Conservation (phyloP, 768 basidiomycete genomes). For the Rubroboletus satanas region DNA sequence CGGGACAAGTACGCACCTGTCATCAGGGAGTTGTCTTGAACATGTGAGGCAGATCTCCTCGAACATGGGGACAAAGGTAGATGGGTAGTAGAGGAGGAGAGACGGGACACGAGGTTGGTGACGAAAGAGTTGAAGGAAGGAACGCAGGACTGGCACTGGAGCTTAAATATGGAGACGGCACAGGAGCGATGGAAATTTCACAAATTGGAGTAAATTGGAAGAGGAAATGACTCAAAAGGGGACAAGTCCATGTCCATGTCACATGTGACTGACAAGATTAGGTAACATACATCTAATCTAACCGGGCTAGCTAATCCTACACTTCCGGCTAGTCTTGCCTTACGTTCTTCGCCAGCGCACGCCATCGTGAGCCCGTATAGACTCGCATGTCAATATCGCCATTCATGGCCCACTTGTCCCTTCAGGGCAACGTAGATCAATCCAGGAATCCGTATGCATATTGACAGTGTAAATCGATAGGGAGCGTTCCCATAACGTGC, state of each 20-base stretch:
- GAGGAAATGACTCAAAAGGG: constrained; percentile 33
- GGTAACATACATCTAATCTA: constrained; percentile 12
- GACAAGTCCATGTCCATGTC: constrained; percentile 26
- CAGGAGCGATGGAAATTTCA: constrained; percentile 37
- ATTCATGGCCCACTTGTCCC: too few species aligned
- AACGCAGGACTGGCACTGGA: constrained; percentile 11
- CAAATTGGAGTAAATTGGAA: constrained; percentile 28
- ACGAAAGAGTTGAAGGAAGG: constrained; percentile 20
- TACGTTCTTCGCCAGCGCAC: too few species aligned
- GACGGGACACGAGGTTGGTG: constrained; percentile 1
- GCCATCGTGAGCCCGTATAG: too few species aligned
- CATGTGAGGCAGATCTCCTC: constrained; percentile 76
- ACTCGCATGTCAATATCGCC: too few species aligned
- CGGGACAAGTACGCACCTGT: constrained; percentile 46
- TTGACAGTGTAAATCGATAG: constrained; percentile 7
- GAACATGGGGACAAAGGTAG: constrained; percentile 49
- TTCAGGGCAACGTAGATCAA: constrained; percentile 13
- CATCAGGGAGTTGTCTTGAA: constrained; percentile 59
- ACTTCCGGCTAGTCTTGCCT: not conserved
- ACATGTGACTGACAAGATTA: constrained; percentile 20
- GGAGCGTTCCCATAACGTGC: not conserved
- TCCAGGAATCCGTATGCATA: constrained; percentile 12
- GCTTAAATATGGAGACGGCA: constrained; percentile 36
- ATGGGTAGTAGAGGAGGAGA: not conserved
- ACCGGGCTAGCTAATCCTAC: not conserved